These are phyloP conservation scores for Zygotorulaspora danielsina DNA, from an alignment of 805 yeast genomes.

Conservation along the genomic window DNA sequence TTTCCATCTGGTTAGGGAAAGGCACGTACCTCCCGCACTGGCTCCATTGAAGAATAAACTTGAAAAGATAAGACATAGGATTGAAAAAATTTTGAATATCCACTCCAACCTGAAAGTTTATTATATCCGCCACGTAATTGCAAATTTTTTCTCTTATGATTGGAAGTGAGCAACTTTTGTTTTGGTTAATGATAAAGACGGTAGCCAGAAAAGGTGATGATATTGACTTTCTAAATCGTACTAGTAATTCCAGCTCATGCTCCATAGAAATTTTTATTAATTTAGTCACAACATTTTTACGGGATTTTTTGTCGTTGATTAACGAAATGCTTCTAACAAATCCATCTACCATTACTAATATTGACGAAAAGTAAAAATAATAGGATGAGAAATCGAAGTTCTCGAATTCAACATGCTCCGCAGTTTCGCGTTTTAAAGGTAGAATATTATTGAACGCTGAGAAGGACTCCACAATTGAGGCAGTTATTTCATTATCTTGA, in stretches of 20 bases:
- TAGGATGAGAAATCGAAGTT: constrained; percentile 62
- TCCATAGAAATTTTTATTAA: constrained; percentile 18
- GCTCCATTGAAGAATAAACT: constrained; percentile 33
- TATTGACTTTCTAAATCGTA: constrained; percentile 14
- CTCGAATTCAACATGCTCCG: constrained; percentile 87
- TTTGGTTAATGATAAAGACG: background rate
- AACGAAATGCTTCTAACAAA: constrained; percentile 30
- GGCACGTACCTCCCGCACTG: constrained; percentile 33
- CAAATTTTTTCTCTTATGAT: constrained; percentile 25
- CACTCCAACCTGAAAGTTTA: constrained; percentile 32
- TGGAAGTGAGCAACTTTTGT: constrained; percentile 5
- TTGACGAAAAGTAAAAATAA: constrained; percentile 31
- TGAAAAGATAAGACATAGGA: constrained; percentile 34
- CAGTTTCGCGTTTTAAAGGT: constrained; percentile 65
- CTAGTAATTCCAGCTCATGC: constrained; percentile 22
- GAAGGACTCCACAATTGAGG: constrained; percentile 26
- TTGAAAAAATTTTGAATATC: constrained; percentile 32
- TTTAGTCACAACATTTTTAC: constrained; percentile 17
- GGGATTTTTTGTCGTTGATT: constrained; percentile 19
- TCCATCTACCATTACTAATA: constrained; percentile 32
- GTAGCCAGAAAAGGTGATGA: constrained; percentile 1
- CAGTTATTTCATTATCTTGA: constrained; percentile 15
- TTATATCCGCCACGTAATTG: constrained; percentile 21
- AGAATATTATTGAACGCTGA: constrained; percentile 43
- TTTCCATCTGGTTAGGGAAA: constrained; percentile 15